phyloP scores from a whole-genome alignment of 148 eudicot species.

The Mesembryanthemum crystallinum region DNA sequence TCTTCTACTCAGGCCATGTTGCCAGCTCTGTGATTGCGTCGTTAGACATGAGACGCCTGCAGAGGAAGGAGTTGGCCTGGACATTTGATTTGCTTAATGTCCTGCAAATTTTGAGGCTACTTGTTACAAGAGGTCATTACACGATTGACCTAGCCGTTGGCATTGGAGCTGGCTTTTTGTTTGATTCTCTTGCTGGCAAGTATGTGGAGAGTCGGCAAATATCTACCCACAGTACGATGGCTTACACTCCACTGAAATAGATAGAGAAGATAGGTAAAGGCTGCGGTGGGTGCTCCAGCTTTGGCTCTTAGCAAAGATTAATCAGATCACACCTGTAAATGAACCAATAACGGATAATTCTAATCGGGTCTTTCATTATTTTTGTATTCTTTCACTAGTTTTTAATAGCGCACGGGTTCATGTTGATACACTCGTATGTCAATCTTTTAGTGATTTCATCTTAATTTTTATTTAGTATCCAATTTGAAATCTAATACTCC shows the following conservation, averaged over 20 bases:
- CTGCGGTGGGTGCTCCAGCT: conserved; percentile 14
- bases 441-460: no score
- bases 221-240: conserved; percentile 6
- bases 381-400: neutral
- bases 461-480: no score
- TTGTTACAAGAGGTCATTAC: conserved; percentile 94
- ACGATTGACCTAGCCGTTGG: conserved; percentile 94
- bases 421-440: no score
- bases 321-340: conserved; percentile 10
- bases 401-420: no score
- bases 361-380: neutral
- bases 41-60: conserved; percentile 89
- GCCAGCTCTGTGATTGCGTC: conserved; percentile 91
- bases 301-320: neutral
- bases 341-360: neutral
- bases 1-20: conserved; percentile 94
- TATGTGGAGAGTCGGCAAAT: conserved; percentile 57
- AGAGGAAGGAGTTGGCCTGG: conserved; percentile 64
- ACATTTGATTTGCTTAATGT: conserved; percentile 63
- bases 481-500: no score
- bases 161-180: conserved; percentile 84
- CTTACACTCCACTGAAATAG: conserved; percentile 19
- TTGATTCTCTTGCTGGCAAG: conserved; percentile 74
- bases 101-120: conserved; percentile 63
- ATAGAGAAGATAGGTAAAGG: neutral